These are phyloP conservation scores for Fraxinus dipetala DNA, from an alignment of 305 asterid genomes.

Conservation along the genomic window DNA sequence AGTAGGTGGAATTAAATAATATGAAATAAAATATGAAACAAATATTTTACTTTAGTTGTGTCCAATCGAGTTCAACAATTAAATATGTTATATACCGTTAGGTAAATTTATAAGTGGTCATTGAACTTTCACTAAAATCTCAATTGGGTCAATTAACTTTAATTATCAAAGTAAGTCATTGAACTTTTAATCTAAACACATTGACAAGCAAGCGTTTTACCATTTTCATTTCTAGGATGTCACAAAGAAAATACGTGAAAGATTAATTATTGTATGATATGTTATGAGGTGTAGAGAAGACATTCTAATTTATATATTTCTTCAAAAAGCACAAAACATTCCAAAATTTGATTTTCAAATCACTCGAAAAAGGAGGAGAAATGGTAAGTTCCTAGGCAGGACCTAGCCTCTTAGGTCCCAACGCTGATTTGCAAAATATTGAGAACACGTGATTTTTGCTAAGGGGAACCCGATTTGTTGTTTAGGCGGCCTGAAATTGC, in stretches of 20 bases:
- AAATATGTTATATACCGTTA: not conserved
- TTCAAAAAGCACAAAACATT: not conserved
- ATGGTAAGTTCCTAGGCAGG: not conserved
- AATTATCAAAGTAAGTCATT: not conserved
- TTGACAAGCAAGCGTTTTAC: not conserved
- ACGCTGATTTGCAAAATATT: not conserved
- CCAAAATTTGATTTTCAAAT: not conserved
- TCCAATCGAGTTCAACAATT: not conserved
- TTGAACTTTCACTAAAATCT: not conserved
- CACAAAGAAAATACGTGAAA: not conserved
- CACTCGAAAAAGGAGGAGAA: not conserved
- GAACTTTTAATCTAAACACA: not conserved
- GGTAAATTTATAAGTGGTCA: not conserved
- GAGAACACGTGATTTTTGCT: not conserved
- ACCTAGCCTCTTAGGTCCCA: not conserved
- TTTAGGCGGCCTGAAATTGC: not conserved
- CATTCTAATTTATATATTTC: not conserved
- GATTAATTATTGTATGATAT: not conserved
- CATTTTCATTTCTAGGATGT: not conserved
- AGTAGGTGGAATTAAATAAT: too few relatives aligned
- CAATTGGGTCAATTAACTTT: not conserved
- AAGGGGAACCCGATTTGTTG: not conserved
- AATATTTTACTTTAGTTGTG: not conserved
- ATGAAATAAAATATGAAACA: not conserved
- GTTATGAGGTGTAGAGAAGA: not conserved